phyloP scores from a whole-genome alignment of 2,329 filamentous ascomycete genomes.

The Neoscytalidium dimidiatum region DNA sequence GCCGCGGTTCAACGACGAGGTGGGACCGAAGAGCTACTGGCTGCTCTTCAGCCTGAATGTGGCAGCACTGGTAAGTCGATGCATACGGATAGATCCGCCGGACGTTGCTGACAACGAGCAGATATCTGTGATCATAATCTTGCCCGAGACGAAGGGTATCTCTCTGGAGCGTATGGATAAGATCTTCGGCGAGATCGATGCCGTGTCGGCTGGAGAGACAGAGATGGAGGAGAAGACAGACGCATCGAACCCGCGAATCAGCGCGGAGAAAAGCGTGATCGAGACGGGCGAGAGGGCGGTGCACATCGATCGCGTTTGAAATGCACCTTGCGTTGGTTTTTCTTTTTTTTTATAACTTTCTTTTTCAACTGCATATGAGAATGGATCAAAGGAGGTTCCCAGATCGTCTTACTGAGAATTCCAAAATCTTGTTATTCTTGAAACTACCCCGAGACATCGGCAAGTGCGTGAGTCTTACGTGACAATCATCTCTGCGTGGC shows the following conservation, averaged over 20 bases:
- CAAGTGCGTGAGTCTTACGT: too few relatives aligned
- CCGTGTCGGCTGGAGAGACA: constrained; percentile 28
- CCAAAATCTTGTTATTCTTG: too few relatives aligned
- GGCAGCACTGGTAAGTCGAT: constrained; percentile 61
- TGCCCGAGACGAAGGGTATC: constrained; percentile 37
- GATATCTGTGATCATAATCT: constrained; percentile 39
- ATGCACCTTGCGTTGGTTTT: background rate
- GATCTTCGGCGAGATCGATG: constrained; percentile 38
- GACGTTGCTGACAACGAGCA: constrained; percentile 50
- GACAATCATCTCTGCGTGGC: too few relatives aligned
- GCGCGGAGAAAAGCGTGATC: background rate
- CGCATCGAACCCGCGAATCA: background rate
- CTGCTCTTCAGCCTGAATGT: constrained; percentile 68
- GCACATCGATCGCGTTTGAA: background rate
- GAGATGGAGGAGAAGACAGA: background rate
- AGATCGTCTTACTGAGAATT: too few relatives aligned
- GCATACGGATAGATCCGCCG: background rate
- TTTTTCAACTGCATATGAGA: too few relatives aligned
- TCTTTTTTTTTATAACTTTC: too few relatives aligned
- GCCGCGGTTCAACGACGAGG: constrained; percentile 2
- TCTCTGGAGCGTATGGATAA: constrained; percentile 39
- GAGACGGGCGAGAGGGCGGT: background rate
- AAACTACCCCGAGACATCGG: too few relatives aligned
- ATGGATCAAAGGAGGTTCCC: too few relatives aligned
- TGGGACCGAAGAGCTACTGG: constrained; percentile 53